Evolutionary conservation across 2,329 filamentous ascomycete species (phyloP).

Genomic region (Aspergillus ochraceoroseus): DNA sequence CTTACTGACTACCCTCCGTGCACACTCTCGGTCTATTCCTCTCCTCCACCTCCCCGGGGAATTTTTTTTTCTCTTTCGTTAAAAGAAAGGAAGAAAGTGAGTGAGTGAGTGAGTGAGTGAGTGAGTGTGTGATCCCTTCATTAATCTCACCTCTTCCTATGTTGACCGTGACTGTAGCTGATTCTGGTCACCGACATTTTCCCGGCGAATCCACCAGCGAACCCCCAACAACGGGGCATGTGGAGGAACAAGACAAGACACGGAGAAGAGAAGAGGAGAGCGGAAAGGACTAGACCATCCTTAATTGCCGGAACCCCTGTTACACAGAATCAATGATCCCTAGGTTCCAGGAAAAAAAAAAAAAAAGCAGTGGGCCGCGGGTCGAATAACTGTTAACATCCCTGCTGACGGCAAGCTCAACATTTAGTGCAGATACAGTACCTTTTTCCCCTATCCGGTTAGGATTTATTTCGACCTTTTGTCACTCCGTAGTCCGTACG

Average conservation of each 20-base stretch:
- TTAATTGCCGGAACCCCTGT: conserved; percentile 11
- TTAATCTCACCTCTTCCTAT: no score
- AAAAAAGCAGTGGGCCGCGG: conserved; percentile 2
- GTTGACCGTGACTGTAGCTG: not conserved
- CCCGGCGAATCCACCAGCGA: not conserved
- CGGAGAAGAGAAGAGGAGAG: not conserved
- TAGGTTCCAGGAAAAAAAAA: conserved; percentile 4
- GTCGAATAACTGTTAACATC: no score
- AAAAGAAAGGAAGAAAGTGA: not conserved
- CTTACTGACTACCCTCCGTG: no score
- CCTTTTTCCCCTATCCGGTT: no score
- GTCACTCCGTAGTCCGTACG: conserved; percentile 1
- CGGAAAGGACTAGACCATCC: conserved; percentile 4
- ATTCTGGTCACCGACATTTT: conserved; percentile 9
- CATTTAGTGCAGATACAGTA: conserved; percentile 11
- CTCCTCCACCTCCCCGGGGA: no score
- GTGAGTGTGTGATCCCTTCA: not conserved
- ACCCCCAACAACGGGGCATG: not conserved
- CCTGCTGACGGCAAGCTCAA: no score
- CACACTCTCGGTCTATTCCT: no score
- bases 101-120: not conserved
- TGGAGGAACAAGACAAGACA: not conserved
- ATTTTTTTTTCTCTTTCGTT: no score
- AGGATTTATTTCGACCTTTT: no score
- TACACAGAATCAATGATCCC: conserved; percentile 12